These are phyloP conservation scores for Brassica balearica DNA, from an alignment of 441 rosid species.

Conservation along the genomic window DNA sequence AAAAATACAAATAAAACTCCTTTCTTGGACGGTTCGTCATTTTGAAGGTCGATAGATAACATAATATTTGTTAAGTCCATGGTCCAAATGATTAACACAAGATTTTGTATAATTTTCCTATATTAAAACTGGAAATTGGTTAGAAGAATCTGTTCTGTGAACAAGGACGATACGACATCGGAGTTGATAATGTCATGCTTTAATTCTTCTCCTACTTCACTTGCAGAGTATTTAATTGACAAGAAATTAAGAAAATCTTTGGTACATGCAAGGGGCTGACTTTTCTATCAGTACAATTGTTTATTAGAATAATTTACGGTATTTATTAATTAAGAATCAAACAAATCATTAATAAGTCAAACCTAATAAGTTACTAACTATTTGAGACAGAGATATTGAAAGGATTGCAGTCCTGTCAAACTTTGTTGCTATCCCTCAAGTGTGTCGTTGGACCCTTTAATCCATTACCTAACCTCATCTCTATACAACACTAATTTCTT, in stretches of 20 bases:
- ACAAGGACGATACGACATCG: constrained; percentile 47
- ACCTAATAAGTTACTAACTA: constrained; percentile 48
- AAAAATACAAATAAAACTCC: neutral
- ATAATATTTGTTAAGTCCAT: constrained; percentile 2
- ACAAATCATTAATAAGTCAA: constrained; percentile 46
- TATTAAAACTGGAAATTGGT: constrained; percentile 30
- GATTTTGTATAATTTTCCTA: constrained; percentile 13
- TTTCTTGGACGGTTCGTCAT: constrained; percentile 3
- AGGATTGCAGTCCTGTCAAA: constrained; percentile 42
- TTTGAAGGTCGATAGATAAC: constrained; percentile 7
- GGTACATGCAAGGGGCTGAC: constrained; percentile 40
- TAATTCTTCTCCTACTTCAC: constrained; percentile 49
- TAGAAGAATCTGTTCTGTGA: constrained; percentile 42
- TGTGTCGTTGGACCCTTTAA: constrained; percentile 39
- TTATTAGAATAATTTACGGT: constrained; percentile 10
- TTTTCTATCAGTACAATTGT: constrained; percentile 34
- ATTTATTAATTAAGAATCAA: constrained; percentile 31
- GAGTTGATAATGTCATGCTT: constrained; percentile 48
- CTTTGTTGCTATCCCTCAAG: constrained; percentile 39
- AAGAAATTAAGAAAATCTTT: constrained; percentile 35
- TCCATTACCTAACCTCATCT: constrained; percentile 48
- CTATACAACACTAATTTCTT: constrained; percentile 20
- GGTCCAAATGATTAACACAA: constrained; percentile 32
- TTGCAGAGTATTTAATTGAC: constrained; percentile 27
- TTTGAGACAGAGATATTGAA: constrained; percentile 27